Percentiles rank a stretch among this genome's conserved stretches.
Evolutionary conservation across 371 early-diverging fungal genomes (phyloP).

Genomic region (Lichtheimia hyalospora): DNA sequence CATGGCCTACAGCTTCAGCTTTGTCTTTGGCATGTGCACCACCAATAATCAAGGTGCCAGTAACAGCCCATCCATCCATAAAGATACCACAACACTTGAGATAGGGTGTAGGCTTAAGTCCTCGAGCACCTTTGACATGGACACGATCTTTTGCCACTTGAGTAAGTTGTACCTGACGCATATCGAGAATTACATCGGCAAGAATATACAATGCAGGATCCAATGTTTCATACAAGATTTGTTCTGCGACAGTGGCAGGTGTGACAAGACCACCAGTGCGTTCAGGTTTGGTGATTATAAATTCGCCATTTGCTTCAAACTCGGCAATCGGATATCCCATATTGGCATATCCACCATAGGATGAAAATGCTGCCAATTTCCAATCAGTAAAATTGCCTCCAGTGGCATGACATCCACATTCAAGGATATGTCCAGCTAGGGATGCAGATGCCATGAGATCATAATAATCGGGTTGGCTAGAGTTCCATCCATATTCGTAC

Average conservation of each 20-base stretch:
- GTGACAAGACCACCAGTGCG: constrained; percentile 71
- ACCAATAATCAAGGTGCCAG: constrained; percentile 66
- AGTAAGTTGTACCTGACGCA: constrained; percentile 57
- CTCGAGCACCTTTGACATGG: constrained; percentile 65
- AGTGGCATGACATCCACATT: constrained; percentile 76
- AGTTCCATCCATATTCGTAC: constrained; percentile 58
- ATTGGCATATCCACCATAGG: constrained; percentile 63
- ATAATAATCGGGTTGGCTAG: constrained; percentile 35
- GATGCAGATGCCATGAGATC: constrained; percentile 70
- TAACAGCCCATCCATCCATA: constrained; percentile 65
- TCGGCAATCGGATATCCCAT: constrained; percentile 54
- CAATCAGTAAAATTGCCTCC: constrained; percentile 82
- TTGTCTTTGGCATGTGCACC: constrained; percentile 57
- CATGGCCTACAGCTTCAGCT: constrained; percentile 62
- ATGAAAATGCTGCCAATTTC: constrained; percentile 57
- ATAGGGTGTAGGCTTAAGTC: constrained; percentile 61
- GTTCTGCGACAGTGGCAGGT: constrained; percentile 65
- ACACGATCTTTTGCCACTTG: constrained; percentile 64
- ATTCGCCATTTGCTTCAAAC: constrained; percentile 25
- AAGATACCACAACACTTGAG: constrained; percentile 72
- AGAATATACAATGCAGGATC: constrained; percentile 71
- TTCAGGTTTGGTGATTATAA: constrained; percentile 68
- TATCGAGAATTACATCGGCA: constrained; percentile 73
- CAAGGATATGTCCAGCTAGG: constrained; percentile 74
- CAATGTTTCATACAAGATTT: constrained; percentile 70